A percentile compares a stretch with the other conserved stretches of the same genome.
phyloP scores from a whole-genome alignment of 805 yeast species.

The Metschnikowia cubensis region DNA sequence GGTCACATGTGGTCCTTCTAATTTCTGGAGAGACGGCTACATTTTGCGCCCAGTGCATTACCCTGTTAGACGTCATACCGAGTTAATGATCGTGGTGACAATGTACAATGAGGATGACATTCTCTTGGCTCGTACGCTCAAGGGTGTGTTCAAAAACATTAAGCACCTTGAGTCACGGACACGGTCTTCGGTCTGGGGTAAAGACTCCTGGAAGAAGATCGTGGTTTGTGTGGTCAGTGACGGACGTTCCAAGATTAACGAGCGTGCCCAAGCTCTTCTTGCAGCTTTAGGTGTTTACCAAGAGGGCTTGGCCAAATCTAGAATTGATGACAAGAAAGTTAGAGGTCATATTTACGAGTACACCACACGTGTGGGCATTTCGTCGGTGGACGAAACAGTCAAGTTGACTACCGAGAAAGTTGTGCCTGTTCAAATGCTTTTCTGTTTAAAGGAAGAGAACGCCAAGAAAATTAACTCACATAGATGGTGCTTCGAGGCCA shows the following conservation, averaged over 20 bases:
- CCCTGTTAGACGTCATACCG: constrained; percentile 51
- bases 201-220: constrained; percentile 89
- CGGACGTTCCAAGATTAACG: constrained; percentile 82
- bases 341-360: constrained; percentile 89
- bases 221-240: constrained; percentile 88
- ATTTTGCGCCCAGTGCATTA: constrained; percentile 54
- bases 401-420: constrained; percentile 50
- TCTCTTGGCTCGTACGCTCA: constrained; percentile 75
- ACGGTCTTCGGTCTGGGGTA: constrained; percentile 79
- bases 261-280: constrained; percentile 71
- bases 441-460: constrained; percentile 87
- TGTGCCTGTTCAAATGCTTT: constrained; percentile 80
- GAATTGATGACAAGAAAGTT: constrained; percentile 77
- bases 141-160: constrained; percentile 84
- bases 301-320: constrained; percentile 92
- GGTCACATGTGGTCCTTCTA: constrained; percentile 67
- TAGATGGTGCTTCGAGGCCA: constrained; percentile 94
- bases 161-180: constrained; percentile 64
- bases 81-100: constrained; percentile 57
- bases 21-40: constrained; percentile 53
- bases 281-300: constrained; percentile 89
- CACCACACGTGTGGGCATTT: constrained; percentile 84
- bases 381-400: constrained; percentile 49
- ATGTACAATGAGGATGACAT: constrained; percentile 84
- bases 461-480: constrained; percentile 91